phyloP scores from a whole-genome alignment of 176 grass and related monocot genomes.

The Pontederia crassipes region DNA sequence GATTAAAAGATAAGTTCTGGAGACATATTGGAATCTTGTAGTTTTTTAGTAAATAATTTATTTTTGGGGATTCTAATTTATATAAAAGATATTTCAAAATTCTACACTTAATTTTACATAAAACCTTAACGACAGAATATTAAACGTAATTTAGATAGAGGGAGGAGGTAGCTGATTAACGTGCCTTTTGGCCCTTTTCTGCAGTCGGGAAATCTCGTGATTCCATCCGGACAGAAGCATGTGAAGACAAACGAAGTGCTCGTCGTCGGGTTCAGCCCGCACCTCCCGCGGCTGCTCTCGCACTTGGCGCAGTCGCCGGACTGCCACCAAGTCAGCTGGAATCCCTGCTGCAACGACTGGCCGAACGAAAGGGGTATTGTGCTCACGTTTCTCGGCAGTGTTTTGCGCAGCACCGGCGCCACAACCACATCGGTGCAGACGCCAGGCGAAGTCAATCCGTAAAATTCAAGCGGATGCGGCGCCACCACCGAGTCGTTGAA shows the following conservation, averaged over 20 bases:
- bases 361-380: neutral
- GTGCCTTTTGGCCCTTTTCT: too few relatives aligned
- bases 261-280: neutral
- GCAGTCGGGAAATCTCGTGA: too few relatives aligned
- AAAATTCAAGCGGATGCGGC: too few relatives aligned
- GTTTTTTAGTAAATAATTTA: too few relatives aligned
- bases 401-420: neutral
- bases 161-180: too few relatives aligned
- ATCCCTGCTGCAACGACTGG: neutral
- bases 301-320: neutral
- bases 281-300: neutral
- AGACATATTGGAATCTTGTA: too few relatives aligned
- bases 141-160: too few relatives aligned
- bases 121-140: too few relatives aligned
- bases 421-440: neutral
- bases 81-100: too few relatives aligned
- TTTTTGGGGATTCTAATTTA: too few relatives aligned
- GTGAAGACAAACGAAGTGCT: neutral
- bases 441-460: neutral
- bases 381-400: neutral
- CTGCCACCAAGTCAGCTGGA: neutral
- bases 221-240: conserved; percentile 1
- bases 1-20: too few relatives aligned
- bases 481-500: neutral
- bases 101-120: too few relatives aligned